Evolutionary conservation across 2,329 filamentous ascomycete genomes (phyloP).

Genomic region (Cladosporium austrohemisphaericum): DNA sequence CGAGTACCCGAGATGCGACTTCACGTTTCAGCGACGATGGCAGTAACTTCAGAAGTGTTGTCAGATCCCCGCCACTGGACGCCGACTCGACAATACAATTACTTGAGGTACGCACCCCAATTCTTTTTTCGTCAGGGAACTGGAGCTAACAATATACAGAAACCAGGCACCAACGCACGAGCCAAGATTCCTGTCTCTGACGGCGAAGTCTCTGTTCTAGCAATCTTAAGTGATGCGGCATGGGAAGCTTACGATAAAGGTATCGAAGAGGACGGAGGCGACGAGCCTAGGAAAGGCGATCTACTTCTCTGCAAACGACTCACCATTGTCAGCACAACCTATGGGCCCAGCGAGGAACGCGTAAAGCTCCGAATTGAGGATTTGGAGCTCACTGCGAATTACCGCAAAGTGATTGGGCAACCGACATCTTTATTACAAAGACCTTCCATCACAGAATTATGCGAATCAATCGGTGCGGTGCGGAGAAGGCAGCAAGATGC

Average conservation of each 20-base stretch:
- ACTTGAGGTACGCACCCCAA: slow-evolving; percentile 15
- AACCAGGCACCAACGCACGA: slow-evolving; percentile 13
- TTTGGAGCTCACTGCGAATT: slow-evolving; percentile 26
- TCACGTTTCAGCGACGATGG: slow-evolving; percentile 28
- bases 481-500: slow-evolving; percentile 16
- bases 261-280: not conserved
- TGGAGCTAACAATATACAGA: slow-evolving; percentile 7
- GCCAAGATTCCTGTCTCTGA: slow-evolving; percentile 24
- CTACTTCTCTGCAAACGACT: slow-evolving; percentile 23
- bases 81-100: slow-evolving; percentile 21
- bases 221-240: slow-evolving; percentile 23
- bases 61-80: slow-evolving; percentile 12
- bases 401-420: slow-evolving; percentile 23
- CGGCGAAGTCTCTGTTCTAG: slow-evolving; percentile 25
- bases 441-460: slow-evolving; percentile 17
- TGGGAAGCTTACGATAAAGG: slow-evolving; percentile 10
- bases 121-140: slow-evolving; percentile 6
- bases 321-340: slow-evolving; percentile 28
- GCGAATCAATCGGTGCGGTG: slow-evolving; percentile 23
- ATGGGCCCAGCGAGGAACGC: slow-evolving; percentile 24
- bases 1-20: not conserved
- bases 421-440: slow-evolving; percentile 22
- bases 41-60: slow-evolving; percentile 29
- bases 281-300: slow-evolving; percentile 22
- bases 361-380: slow-evolving; percentile 28